Percentiles rank a stretch among this genome's conserved stretches.
Conservation (phyloP, 2,329 filamentous ascomycete genomes). For the Nemania diffusa region DNA sequence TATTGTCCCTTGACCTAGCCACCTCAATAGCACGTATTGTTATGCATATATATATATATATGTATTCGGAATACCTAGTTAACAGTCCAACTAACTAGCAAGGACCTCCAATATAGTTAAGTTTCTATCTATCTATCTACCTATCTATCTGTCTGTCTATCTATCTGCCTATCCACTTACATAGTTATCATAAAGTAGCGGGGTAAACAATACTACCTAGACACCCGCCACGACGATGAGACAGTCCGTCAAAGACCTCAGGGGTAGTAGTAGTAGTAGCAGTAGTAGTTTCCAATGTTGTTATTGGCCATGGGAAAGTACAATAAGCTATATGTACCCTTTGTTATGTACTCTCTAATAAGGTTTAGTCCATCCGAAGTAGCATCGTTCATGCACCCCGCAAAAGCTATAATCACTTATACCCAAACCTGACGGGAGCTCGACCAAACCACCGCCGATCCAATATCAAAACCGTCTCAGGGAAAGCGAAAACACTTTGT, state of each 20-base stretch:
- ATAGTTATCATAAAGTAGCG: conserved; percentile 1
- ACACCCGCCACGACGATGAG: conserved; percentile 13
- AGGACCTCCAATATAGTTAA: background rate
- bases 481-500: conserved; percentile 1
- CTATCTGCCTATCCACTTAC: too few species aligned
- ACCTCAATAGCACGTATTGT: background rate
- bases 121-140: too few species aligned
- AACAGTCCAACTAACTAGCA: background rate
- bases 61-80: background rate
- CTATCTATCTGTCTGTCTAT: too few species aligned
- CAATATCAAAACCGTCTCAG: background rate
- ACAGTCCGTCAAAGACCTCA: background rate
- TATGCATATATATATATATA: background rate
- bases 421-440: conserved; percentile 3
- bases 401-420: conserved; percentile 14
- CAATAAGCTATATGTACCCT: background rate
- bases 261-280: too few species aligned
- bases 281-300: too few species aligned
- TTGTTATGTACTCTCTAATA: background rate
- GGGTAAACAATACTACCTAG: background rate
- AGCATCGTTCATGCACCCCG: conserved; percentile 28
- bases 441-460: background rate
- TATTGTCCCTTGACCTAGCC: background rate
- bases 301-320: background rate
- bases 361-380: conserved; percentile 4